Evolutionary conservation across 2,329 filamentous ascomycete species (phyloP).

Genomic region (Cytospora piceicola): DNA sequence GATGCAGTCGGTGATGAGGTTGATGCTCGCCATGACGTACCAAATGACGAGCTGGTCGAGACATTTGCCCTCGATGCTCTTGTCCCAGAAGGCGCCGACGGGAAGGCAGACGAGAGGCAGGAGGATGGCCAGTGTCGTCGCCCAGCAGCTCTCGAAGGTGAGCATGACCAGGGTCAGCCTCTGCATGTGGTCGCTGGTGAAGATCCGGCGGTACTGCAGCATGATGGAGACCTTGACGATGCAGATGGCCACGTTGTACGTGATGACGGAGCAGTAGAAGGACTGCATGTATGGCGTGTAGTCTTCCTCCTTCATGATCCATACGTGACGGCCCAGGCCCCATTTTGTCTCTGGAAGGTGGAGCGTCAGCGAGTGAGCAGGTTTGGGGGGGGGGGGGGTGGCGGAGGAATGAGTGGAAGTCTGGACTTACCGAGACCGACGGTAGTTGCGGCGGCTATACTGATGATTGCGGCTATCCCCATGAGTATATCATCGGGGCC

Average conservation of each 20-base stretch:
- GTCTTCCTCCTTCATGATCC: conserved; percentile 17
- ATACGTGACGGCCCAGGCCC: conserved; percentile 29
- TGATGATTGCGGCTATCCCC: conserved; percentile 32
- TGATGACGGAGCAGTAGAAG: conserved; percentile 39
- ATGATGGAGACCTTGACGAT: conserved; percentile 43
- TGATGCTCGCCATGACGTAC: conserved; percentile 34
- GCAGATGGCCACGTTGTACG: conserved; percentile 40
- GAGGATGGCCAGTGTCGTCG: conserved; percentile 33
- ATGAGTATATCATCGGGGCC: conserved; percentile 36
- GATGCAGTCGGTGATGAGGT: conserved; percentile 35
- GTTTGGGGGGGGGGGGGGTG: neutral
- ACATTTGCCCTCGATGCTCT: conserved; percentile 31
- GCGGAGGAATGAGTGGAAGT: neutral
- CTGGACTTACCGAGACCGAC: conserved; percentile 35
- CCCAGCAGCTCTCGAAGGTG: conserved; percentile 34
- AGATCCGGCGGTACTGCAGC: conserved; percentile 43
- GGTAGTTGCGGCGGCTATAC: conserved; percentile 33
- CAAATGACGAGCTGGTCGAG: conserved; percentile 35
- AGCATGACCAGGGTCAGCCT: conserved; percentile 31
- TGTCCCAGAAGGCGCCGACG: conserved; percentile 35
- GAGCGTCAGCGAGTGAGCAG: conserved; percentile 6
- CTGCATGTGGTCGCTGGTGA: conserved; percentile 35
- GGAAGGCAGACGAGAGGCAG: conserved; percentile 35
- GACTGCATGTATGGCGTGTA: conserved; percentile 31
- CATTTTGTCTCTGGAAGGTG: conserved; percentile 19